A percentile compares a stretch with the other conserved stretches of the same genome.
Evolutionary conservation across 1,284 basidiomycete species (phyloP).

Genomic region (Cystobasidiaceae sp.): DNA sequence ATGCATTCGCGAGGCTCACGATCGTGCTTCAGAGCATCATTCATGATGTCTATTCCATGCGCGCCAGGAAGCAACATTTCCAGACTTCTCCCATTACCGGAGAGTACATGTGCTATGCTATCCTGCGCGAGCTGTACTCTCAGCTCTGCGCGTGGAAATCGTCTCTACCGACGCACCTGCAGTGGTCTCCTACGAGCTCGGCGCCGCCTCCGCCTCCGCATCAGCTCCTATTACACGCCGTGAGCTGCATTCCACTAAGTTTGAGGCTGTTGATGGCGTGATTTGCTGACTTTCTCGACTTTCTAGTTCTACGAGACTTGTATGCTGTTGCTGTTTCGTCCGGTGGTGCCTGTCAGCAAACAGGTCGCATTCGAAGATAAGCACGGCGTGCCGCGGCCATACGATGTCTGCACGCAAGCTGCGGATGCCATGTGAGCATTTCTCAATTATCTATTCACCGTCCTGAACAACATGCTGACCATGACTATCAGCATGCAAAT

Average conservation of each 20-base stretch:
- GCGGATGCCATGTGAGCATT: slow-evolving; percentile 15
- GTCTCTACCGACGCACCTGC: slow-evolving; percentile 15
- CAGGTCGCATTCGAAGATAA: slow-evolving; percentile 21
- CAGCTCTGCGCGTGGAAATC: slow-evolving; percentile 21
- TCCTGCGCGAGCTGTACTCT: slow-evolving; percentile 14
- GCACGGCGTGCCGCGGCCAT: slow-evolving; percentile 23
- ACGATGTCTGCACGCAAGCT: slow-evolving; percentile 25
- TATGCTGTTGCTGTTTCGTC: slow-evolving; percentile 22
- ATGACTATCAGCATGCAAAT: slow-evolving; percentile 2
- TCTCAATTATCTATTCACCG: too few relatives aligned
- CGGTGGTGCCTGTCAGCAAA: slow-evolving; percentile 27
- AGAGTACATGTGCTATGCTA: slow-evolving; percentile 22
- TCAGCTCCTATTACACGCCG: slow-evolving; percentile 27
- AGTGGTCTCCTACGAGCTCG: slow-evolving; percentile 10
- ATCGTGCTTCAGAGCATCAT: slow-evolving; percentile 28
- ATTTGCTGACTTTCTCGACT: too few relatives aligned
- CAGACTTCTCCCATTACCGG: slow-evolving; percentile 17
- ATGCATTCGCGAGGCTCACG: slow-evolving; percentile 26
- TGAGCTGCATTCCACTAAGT: background rate
- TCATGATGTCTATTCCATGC: slow-evolving; percentile 26
- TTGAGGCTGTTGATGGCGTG: background rate
- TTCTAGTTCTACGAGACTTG: slow-evolving; percentile 29
- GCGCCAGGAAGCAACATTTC: slow-evolving; percentile 30
- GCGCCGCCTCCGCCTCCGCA: slow-evolving; percentile 19
- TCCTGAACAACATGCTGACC: too few relatives aligned